Conservation (phyloP, 2,329 filamentous ascomycete species). For the Paramyrothecium sp. region DNA sequence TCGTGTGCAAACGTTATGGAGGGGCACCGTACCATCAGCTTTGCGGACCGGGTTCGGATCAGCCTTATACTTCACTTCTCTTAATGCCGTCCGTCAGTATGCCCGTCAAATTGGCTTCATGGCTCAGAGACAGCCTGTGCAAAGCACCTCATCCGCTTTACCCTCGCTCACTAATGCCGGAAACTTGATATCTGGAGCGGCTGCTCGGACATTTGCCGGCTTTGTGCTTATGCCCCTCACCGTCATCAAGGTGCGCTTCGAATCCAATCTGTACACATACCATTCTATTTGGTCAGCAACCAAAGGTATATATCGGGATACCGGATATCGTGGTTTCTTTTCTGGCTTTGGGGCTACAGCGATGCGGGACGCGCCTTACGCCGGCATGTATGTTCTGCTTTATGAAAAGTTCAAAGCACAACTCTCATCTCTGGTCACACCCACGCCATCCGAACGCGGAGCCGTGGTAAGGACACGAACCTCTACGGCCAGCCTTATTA, state of each 20-base stretch:
- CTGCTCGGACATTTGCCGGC: slow-evolving; percentile 81
- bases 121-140: slow-evolving; percentile 16
- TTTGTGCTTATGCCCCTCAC: slow-evolving; percentile 95
- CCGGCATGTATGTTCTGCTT: slow-evolving; percentile 88
- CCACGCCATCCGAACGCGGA: slow-evolving; percentile 8
- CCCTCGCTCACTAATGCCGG: slow-evolving; percentile 80
- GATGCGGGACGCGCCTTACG: slow-evolving; percentile 92
- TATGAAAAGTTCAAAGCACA: slow-evolving; percentile 81
- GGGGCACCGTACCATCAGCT: slow-evolving; percentile 89
- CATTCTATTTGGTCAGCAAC: slow-evolving; percentile 71
- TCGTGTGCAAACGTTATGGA: slow-evolving; percentile 74
- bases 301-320: slow-evolving; percentile 68
- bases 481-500: slow-evolving; percentile 60
- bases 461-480: slow-evolving; percentile 23
- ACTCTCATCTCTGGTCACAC: slow-evolving; percentile 35
- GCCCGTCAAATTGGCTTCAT: slow-evolving; percentile 32
- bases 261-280: slow-evolving; percentile 84
- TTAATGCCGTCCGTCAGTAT: slow-evolving; percentile 78
- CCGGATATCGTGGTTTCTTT: slow-evolving; percentile 85
- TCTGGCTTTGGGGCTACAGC: slow-evolving; percentile 92
- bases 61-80: slow-evolving; percentile 87
- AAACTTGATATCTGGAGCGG: slow-evolving; percentile 82
- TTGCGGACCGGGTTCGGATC: slow-evolving; percentile 90
- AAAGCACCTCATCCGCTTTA: slow-evolving; percentile 63
- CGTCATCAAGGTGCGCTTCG: slow-evolving; percentile 94